Conservation (phyloP, 768 basidiomycete species). For the Rhodotorula kratochvilovae region DNA sequence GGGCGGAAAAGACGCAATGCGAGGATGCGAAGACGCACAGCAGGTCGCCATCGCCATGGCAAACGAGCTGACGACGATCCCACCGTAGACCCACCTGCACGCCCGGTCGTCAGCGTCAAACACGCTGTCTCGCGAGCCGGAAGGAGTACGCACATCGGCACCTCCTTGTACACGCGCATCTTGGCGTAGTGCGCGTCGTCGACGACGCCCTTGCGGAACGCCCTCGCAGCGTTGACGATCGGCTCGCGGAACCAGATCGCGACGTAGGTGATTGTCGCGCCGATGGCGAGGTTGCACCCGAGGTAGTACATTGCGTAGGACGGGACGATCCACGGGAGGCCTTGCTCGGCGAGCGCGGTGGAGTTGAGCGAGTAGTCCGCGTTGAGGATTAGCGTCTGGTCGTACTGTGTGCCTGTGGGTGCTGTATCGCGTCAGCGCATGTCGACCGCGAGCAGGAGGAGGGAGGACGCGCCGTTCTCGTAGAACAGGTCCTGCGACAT, state of each 20-base stretch:
- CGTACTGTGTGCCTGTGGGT: constrained; percentile 15
- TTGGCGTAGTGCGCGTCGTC: constrained; percentile 23
- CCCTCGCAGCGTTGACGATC: constrained; percentile 30
- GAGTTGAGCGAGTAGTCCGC: constrained; percentile 40
- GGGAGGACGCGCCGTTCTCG: constrained; percentile 31
- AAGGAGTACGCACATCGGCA: constrained; percentile 20
- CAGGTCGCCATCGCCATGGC: constrained; percentile 40
- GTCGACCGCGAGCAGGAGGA: not conserved
- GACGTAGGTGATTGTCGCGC: constrained; percentile 43
- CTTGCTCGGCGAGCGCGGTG: constrained; percentile 32
- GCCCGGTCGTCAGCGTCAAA: not conserved
- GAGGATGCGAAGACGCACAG: not conserved
- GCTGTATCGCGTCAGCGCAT: not conserved
- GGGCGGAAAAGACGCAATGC: not conserved
- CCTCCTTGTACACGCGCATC: constrained; percentile 15
- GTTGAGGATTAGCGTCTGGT: constrained; percentile 42
- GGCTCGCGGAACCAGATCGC: constrained; percentile 5
- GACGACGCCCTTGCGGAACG: constrained; percentile 26
- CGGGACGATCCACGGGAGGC: constrained; percentile 26
- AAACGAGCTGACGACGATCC: constrained; percentile 32
- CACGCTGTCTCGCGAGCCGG: not conserved
- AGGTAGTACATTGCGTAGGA: not conserved
- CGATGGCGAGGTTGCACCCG: constrained; percentile 43
- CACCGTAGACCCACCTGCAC: constrained; percentile 41
- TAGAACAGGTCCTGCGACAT: constrained; percentile 44